Conservation (phyloP, 2,329 filamentous ascomycete species). For the Colletotrichum chlorophyti region DNA sequence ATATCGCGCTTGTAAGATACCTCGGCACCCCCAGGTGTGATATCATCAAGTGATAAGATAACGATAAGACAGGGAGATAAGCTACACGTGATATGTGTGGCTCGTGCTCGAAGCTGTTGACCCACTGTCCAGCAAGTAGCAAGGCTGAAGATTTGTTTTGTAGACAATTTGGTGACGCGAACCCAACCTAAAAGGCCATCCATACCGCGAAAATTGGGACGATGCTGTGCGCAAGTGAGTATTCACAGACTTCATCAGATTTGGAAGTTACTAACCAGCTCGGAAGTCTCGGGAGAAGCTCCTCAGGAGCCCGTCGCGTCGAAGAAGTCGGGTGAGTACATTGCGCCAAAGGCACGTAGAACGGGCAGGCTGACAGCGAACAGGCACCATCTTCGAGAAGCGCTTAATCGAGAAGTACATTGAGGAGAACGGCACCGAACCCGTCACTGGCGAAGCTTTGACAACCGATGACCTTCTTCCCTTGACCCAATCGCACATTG, state of each 20-base stretch:
- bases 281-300: conserved; percentile 90
- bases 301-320: conserved; percentile 95
- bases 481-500: conserved; percentile 81
- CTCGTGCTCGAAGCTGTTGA: conserved; percentile 15
- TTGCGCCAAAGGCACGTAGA: neutral
- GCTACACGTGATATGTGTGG: conserved; percentile 19
- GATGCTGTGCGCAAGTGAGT: conserved; percentile 46
- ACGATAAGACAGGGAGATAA: conserved; percentile 3
- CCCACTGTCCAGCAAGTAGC: conserved; percentile 14
- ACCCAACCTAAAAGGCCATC: conserved; percentile 11
- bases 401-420: conserved; percentile 95
- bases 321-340: conserved; percentile 81
- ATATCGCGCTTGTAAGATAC: neutral
- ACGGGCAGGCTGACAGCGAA: conserved; percentile 2
- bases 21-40: neutral
- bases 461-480: conserved; percentile 85
- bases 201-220: conserved; percentile 14
- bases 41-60: conserved; percentile 11
- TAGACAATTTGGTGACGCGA: conserved; percentile 18
- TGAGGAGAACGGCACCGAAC: conserved; percentile 90
- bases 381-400: conserved; percentile 92
- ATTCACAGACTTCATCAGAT: neutral
- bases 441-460: conserved; percentile 86
- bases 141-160: conserved; percentile 31
- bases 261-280: conserved; percentile 29